Evolutionary conservation across 495 filamentous ascomycete species (phyloP), one percentile per base, ranked within the genome.

Genomic region (Mycothermus thermophilus): DNA sequence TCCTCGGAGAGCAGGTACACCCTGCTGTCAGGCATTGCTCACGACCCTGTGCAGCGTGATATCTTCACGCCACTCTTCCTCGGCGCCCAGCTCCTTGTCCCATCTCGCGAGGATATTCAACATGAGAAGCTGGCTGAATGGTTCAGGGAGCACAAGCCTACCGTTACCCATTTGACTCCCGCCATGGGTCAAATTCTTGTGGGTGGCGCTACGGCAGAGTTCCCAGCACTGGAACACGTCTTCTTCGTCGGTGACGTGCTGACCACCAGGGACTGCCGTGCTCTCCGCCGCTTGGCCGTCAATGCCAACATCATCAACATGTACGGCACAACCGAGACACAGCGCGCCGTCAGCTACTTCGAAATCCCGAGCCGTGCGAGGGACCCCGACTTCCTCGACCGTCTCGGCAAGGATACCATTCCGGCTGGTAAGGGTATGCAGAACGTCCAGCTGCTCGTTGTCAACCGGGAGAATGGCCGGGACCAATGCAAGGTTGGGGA

Each of bases 121-220:
- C 80, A 93, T 48, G 87, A 94, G 57, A 76, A 69, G 40, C 67
- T 97, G 13, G 86, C 84, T 2, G 82, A 92, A 46, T 95, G 90
- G 90, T 87, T 95, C 77, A 67, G 66, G 30, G 71, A 81, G 34
- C 72, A 86, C 47, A 60, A 69, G 34, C 74, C 80, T 10, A 94
- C 83, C 11, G 77, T 90, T 22, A 88, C 86, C 4, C 90, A 95
- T 51, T 64, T 97, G 11, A 97, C 90, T 0, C 90, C 90, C 5
- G 90, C 87, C 24, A 84, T 96, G 87, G 88, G 88, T 32, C 87
- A 96, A 49, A 90, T 97, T 33, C 64, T 97, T 1, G 80, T 93
- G 19, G 90, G 88, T 24, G 84, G 83, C 43, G 81, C 84, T 5
- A 77, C 68, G 6, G 71, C 76, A 0, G 63, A 82, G 43, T 93